Base-by-base conservation (phyloP, 1,139 yeast species). In the Scheffersomyces stambukii region DNA sequence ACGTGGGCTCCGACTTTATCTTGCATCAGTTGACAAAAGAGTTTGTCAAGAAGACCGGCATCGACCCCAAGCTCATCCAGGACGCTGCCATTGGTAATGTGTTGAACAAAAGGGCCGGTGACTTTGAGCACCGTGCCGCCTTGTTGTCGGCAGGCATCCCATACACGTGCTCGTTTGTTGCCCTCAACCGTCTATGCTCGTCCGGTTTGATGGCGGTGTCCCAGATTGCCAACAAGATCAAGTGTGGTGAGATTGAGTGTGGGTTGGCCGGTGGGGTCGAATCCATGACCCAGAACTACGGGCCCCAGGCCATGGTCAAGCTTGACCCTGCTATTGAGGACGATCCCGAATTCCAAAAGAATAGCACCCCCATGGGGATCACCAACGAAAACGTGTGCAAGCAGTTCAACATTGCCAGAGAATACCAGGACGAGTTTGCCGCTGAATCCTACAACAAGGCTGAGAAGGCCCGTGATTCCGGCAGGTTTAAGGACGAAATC, bases 41-140 rank as follows among this genome's bases (percentile, higher is more conserved):
- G 8, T 46, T 62, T 4, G 30, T 60, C 7, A 46, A 49, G 12
- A 48, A 43, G 28, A 40, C 60, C 11, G 46, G 48, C 6, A 41
- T 60, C 17, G 57, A 57, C 19, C 48, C 51, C 23, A 35, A 33
- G 8, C 37, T 72, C 40, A 71, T 85, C 36, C 89, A 79, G 42
- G 95, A 85, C 42, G 74, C 83, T 32, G 77, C 78, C 23, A 77
- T 82, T 40, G 95, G 95, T 42, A 84, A 85, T 54, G 94, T 84
- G 23, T 67, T 84, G 49, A 82, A 83, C 57, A 70, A 74, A 23
- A 93, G 93, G 35, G 88, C 93, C 18, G 94, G 95, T 46, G 93
- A 84, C 33, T 80, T 78, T 34, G 94, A 83, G 54, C 89, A 82
- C 58, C 70, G 89, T 43, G 94, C 91, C 28, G 95, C 66, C 16